These are phyloP conservation scores for Flaveria robusta DNA, from an alignment of 129 eudicot species.

Conservation along the genomic window DNA sequence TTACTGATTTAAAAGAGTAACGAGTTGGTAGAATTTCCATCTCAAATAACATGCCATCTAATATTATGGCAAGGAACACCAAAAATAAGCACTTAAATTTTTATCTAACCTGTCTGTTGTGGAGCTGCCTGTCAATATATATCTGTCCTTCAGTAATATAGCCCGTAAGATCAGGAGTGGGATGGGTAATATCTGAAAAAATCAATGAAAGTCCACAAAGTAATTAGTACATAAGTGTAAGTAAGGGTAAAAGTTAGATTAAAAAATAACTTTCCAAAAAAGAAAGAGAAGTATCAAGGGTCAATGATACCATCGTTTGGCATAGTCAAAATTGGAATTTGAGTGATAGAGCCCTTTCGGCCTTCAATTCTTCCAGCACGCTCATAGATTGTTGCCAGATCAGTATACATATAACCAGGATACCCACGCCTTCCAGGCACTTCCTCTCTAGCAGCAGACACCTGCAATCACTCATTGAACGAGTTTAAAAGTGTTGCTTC, in stretches of 20 bases:
- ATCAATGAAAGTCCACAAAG: neutral
- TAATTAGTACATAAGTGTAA: neutral
- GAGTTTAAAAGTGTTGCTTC: neutral
- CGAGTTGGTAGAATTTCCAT: neutral
- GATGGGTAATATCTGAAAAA: constrained; percentile 91
- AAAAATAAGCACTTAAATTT: neutral
- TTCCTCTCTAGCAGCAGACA: constrained; percentile 98
- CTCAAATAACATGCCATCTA: neutral
- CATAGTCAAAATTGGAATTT: constrained; percentile 95
- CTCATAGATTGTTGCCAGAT: constrained; percentile 95
- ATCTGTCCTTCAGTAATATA: constrained; percentile 99
- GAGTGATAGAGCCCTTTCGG: constrained; percentile 92
- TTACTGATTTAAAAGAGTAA: neutral
- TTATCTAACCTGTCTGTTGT: constrained; percentile 78
- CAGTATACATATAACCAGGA: constrained; percentile 99
- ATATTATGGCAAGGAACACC: neutral
- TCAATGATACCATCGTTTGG: constrained; percentile 79
- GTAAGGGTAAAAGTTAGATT: neutral
- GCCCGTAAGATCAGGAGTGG: constrained; percentile 99
- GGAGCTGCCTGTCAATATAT: constrained; percentile 94
- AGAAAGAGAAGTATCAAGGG: neutral
- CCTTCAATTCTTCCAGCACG: constrained; percentile 99
- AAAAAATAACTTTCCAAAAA: neutral
- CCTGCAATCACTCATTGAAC: constrained; percentile 42
- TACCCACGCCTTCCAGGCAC: constrained; percentile 99